Base-by-base conservation (phyloP, 2,329 filamentous ascomycete species). In the Botrytis fragariae region DNA sequence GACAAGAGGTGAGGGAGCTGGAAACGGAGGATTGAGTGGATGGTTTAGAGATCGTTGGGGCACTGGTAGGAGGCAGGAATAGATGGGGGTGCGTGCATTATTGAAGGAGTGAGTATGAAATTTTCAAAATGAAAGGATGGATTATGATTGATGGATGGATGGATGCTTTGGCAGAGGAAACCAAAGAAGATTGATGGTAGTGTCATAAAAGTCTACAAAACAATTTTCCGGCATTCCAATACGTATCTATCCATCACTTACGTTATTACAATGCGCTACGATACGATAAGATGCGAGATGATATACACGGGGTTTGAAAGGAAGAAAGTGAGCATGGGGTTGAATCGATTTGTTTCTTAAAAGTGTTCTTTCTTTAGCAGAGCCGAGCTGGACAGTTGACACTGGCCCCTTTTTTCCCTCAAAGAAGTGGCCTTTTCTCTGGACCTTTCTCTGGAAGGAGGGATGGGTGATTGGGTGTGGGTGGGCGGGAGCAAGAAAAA, bases 41-140 rank as follows among this genome's bases (percentile, higher is more conserved):
- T 80, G 79, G 79, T 22, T 80, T 29, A 74, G 79, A 72, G 77
- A 79, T 71, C 76, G 75, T 6, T 77, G 77, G 73, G 69, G 72
- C 3, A 29, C n/a, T 14, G 51, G 51, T 32, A 62, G 74, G 39
- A 32, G 63, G 45, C 65, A 59, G 61, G 70, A 70, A 37, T 70
- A 69, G 51, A 42, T 32, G 20, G n/a, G 37, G 10, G 4, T 42
- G 48, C 7, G 29, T 32, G 9, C n/a, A 16, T n/a, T 29, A 8
- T 32, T 57, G 10, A 57, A n/a, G 16, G 25, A 5, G 4, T 16
- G 51, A 25, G 22, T n/a, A 32, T 42, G 18, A 42, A 20, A 25
- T 25, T 32, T 22, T 44, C 37, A 57, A 57, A n/a, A 9, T 10
- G 10, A 57, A 68, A 22, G n/a, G 63, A 48, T 16, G n/a, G 6